Evolutionary conservation across 306 rosid genomes (phyloP).

Genomic region (Abrus precatorius): DNA sequence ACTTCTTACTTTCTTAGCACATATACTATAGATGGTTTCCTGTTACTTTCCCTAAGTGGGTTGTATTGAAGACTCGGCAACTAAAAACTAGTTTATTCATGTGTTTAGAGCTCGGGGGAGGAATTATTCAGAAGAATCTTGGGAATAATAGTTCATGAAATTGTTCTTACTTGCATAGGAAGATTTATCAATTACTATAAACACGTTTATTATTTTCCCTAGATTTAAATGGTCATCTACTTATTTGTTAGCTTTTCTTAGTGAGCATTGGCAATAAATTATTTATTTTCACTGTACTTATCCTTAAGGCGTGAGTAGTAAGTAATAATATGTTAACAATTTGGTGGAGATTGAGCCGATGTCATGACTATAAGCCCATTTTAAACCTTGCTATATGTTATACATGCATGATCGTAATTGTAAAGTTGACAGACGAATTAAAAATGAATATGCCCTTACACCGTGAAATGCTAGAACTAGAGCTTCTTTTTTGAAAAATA

Average conservation of each 20-base stretch:
- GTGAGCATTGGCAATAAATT: constrained; percentile 16
- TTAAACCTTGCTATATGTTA: constrained; percentile 2
- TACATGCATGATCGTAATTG: constrained; percentile 21
- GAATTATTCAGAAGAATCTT: constrained; percentile 5
- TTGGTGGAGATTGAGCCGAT: constrained; percentile 18
- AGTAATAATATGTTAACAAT: constrained; percentile 2
- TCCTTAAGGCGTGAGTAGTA: constrained; percentile 2
- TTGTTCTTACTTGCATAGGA: constrained; percentile 30
- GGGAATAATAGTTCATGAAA: constrained; percentile 24
- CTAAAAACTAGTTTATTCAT: constrained; percentile 24
- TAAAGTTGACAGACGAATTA: constrained; percentile 9
- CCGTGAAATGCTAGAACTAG: constrained; percentile 20
- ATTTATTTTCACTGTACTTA: constrained; percentile 30
- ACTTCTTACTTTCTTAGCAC: constrained; percentile 29
- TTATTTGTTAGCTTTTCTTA: constrained; percentile 23
- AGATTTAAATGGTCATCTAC: constrained; percentile 40
- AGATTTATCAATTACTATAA: constrained; percentile 18
- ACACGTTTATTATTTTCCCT: constrained; percentile 8
- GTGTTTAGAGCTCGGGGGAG: constrained; percentile 28
- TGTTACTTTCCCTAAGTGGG: constrained; percentile 30
- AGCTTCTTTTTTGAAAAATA: neutral
- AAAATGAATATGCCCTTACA: constrained; percentile 1
- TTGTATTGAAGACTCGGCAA: constrained; percentile 30
- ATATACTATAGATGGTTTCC: constrained; percentile 19
- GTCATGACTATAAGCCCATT: constrained; percentile 13